Percentiles rank a stretch among this genome's conserved stretches.
Conservation (phyloP, 1,139 yeast species). For the Magnusiomyces tetraspermus region DNA sequence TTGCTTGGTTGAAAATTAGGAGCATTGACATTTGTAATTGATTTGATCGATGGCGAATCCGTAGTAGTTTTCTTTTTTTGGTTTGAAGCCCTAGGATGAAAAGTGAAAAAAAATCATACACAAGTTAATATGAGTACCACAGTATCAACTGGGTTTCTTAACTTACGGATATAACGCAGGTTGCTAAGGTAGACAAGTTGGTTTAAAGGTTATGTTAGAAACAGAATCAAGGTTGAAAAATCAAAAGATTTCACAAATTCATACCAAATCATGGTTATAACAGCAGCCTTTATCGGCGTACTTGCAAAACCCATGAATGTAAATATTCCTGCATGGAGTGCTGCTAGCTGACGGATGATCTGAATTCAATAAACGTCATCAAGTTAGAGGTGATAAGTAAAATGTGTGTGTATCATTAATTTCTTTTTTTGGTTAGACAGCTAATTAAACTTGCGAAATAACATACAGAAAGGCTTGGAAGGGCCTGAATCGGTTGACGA, state of each 20-base stretch:
- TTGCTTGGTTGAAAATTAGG: slow-evolving; percentile 44
- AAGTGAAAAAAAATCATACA: too few relatives aligned
- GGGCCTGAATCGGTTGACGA: slow-evolving; percentile 1
- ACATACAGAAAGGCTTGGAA: background rate
- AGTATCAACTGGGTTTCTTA: background rate
- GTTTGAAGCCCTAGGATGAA: slow-evolving; percentile 4
- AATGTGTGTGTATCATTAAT: too few relatives aligned
- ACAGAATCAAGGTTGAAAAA: background rate
- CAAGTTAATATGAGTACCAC: background rate
- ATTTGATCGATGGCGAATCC: slow-evolving; percentile 61
- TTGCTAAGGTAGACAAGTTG: background rate
- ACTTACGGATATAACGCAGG: background rate
- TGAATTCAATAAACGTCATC: background rate
- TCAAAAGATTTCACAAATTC: too few relatives aligned
- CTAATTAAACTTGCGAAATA: too few relatives aligned
- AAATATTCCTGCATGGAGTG: slow-evolving; percentile 75
- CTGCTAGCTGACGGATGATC: slow-evolving; percentile 41
- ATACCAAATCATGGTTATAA: slow-evolving; percentile 49
- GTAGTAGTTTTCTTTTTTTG: slow-evolving; percentile 44
- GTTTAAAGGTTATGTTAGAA: background rate
- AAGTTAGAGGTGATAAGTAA: too few relatives aligned
- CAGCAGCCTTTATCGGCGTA: slow-evolving; percentile 85
- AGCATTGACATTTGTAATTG: slow-evolving; percentile 26
- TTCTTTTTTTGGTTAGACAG: too few relatives aligned
- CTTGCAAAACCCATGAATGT: slow-evolving; percentile 83